Base-by-base conservation (phyloP, 1,284 basidiomycete genomes). In the Neonothopanus nambi region DNA sequence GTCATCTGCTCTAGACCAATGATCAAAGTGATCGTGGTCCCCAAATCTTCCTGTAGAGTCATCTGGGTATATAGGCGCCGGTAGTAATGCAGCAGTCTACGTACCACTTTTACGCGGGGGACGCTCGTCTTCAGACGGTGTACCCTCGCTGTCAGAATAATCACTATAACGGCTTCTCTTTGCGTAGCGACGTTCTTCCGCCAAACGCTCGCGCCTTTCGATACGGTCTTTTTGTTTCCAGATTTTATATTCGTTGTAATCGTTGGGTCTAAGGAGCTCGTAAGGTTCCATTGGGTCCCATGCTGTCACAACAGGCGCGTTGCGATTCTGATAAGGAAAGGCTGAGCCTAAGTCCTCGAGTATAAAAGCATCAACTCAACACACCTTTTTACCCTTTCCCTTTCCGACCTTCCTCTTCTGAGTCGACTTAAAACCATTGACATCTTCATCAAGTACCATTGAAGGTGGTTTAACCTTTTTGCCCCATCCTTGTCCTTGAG, bases 381-480 rank as follows among this genome's bases (percentile, higher is more conserved):
- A 57, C 60, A 84, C 89, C 78, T 84, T 89, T 66, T 76, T 88
- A 63, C 80, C 87, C 68, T 78, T 83, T 3, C 80, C 73, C 13
- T 62, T 75, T 48, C 68, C 75, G 50, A 65, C 75, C 63, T 73
- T 82, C 60, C 73, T 77, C 58, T 75, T 75, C 60, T 81, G 71
- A 62, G 75, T 65, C 6, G 74, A 66, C 68, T 82, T 85, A 69
- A 89, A 94, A 0, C 91, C 91, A 55, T 94, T 94, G 56, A 94
- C 77, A 58, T 94, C 90, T 58, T 93, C 91, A 58, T 92, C 89
- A 9, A 92, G 78, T 20, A 92, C 74, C 89, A 92, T 92, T 0
- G 88, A 89, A 12, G 89, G 90, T n/a, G 90, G 89, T 61, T 91
- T 91, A 65, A 92, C 83, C 66, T 91, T 91, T 72, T 88, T 89